Conservation (phyloP, 495 filamentous ascomycete genomes). For the Melanomma pulvis-pyrius region DNA sequence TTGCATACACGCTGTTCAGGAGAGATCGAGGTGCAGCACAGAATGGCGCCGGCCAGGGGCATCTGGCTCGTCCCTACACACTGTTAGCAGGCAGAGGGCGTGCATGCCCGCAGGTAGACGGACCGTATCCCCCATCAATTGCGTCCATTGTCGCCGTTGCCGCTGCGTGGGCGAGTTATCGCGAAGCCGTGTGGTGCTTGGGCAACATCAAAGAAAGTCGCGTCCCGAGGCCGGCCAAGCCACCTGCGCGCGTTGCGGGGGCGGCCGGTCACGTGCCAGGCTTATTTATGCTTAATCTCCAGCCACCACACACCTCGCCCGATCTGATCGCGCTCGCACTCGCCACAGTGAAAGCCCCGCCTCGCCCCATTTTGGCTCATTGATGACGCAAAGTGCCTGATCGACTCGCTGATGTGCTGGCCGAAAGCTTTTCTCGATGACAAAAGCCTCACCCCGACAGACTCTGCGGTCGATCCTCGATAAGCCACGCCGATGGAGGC, state of each 20-base stretch:
- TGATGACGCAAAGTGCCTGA: background rate
- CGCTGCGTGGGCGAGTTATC: background rate
- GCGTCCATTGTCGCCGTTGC: background rate
- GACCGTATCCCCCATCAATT: conserved; percentile 22
- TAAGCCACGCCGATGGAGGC: too few species aligned
- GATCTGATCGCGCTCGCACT: too few species aligned
- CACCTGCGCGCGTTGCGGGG: background rate
- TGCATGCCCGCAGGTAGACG: background rate
- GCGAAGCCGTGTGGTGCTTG: background rate
- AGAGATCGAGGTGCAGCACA: conserved; percentile 89
- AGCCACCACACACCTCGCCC: background rate
- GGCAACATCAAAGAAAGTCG: background rate
- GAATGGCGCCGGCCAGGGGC: conserved; percentile 77
- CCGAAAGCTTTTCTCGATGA: background rate
- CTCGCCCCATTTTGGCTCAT: background rate
- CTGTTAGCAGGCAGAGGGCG: conserved; percentile 3
- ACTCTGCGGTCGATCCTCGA: too few species aligned
- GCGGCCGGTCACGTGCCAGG: background rate
- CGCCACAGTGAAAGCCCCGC: background rate
- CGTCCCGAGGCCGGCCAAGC: background rate
- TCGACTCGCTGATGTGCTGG: background rate
- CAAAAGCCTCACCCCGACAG: background rate
- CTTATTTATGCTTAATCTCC: background rate
- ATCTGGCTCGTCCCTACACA: conserved; percentile 35
- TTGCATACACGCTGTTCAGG: conserved; percentile 75